A percentile compares a stretch with the other conserved stretches of the same genome.
Conservation (phyloP, 176 grass and related monocot species). For the Juncus effusus region DNA sequence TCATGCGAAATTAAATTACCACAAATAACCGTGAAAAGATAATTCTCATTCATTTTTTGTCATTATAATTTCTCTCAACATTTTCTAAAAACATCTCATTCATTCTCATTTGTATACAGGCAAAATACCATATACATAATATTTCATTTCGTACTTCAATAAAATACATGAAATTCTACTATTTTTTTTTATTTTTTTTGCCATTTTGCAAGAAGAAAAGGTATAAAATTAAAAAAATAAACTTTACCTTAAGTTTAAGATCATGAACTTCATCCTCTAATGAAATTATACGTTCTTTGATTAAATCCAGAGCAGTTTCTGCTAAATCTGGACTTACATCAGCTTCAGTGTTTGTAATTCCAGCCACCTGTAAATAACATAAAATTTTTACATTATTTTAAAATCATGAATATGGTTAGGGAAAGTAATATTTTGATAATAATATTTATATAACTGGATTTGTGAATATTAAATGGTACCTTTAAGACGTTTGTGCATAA, state of each 20-base stretch:
- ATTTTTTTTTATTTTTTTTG: too few relatives aligned
- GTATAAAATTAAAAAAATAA: too few relatives aligned
- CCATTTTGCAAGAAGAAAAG: too few relatives aligned
- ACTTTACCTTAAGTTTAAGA: constrained; percentile 63
- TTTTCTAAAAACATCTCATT: too few relatives aligned
- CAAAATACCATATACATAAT: too few relatives aligned
- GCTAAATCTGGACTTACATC: constrained; percentile 49
- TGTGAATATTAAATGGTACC: constrained; percentile 30
- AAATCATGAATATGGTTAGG: neutral
- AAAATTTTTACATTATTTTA: constrained; percentile 10
- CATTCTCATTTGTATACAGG: too few relatives aligned
- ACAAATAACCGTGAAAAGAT: neutral
- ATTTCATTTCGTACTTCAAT: too few relatives aligned
- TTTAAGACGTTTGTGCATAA: constrained; percentile 66
- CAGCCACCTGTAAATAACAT: constrained; percentile 44
- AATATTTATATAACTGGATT: neutral
- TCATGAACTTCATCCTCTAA: constrained; percentile 57
- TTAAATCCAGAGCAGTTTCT: constrained; percentile 48
- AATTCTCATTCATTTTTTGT: neutral
- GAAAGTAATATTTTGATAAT: constrained; percentile 4
- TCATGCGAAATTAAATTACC: neutral
- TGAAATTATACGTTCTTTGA: constrained; percentile 48
- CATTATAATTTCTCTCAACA: too few relatives aligned
- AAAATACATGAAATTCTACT: too few relatives aligned
- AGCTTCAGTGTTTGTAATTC: constrained; percentile 39